Base-by-base conservation (phyloP, 495 filamentous ascomycete species). In the Aspergillus funiculosus region DNA sequence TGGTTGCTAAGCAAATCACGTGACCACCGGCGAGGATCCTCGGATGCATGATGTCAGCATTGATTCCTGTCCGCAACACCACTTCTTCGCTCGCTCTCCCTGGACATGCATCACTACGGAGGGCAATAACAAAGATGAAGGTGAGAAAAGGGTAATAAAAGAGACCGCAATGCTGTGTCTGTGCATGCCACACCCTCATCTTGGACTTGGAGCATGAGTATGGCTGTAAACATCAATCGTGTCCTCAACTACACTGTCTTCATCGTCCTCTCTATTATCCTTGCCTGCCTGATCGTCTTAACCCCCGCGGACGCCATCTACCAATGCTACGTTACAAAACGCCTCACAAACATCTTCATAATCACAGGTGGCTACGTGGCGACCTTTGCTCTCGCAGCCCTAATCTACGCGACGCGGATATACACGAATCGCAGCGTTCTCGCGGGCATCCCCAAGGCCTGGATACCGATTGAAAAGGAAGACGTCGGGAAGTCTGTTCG, bases 361-460 rank as follows among this genome's bases (percentile, higher is more conserved):
- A 78, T 95, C 61, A 81, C 78, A 13, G 82, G 87, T 34, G 76
- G 76, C 53, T 91, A 94, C 58, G 58, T 94, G 35, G 67, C 90
- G 18, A 89, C 89, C 31, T 76, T 85, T 27, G 31, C 86, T 17
- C 57, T 91, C 39, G 75, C 85, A 19, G 59, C 79, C 27, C 78
- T 95, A 30, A 79, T 97, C 50, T 97, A 96, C 51, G 77, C 82
- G 24, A 79, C 80, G 19, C 75, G 94, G n/a, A 77, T 97, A n/a
- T 96, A 89, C 63, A 86, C 89, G 19, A 90, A 85, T 56, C 79
- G 87, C 27, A 84, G 72, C 25, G 81, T 84, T 9, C 74, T 98
- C 17, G 72, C 80, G 1, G 82, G 76, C 2, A 96, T 98, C 38
- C 94, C 94, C 1, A 89, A 89, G 55, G 65, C 76, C 38, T 89